Conservation (phyloP, 129 eudicot genomes). For the Cynara cardunculus region DNA sequence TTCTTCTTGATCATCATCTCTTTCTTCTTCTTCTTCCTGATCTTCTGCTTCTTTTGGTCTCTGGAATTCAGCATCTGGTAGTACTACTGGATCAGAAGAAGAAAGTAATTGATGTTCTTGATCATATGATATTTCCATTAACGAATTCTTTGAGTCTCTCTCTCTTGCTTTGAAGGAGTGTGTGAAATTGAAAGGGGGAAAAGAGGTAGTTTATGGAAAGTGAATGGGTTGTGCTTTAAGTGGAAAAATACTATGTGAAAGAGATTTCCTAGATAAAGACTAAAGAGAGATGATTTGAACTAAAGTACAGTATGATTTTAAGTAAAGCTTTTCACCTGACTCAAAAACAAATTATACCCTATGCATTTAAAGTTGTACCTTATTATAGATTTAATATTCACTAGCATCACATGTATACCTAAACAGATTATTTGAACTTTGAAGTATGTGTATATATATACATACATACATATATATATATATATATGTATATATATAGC, state of each 20-base stretch:
- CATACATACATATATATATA: too few species aligned
- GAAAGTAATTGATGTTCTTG: neutral
- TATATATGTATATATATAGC: neutral
- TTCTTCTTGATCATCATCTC: neutral
- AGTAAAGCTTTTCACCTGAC: constrained; percentile 41
- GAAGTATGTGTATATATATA: too few species aligned
- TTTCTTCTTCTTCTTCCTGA: neutral
- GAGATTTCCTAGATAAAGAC: constrained; percentile 25
- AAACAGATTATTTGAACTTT: neutral
- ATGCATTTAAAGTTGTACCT: constrained; percentile 12
- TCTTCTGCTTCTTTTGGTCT: constrained; percentile 3
- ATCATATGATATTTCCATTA: constrained; percentile 22
- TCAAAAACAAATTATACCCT: constrained; percentile 1
- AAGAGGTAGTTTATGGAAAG: constrained; percentile 28
- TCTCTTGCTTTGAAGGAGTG: constrained; percentile 9
- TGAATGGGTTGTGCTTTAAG: constrained; percentile 37
- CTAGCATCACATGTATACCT: neutral
- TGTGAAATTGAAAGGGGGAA: constrained; percentile 30
- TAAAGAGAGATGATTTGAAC: constrained; percentile 24
- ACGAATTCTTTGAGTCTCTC: neutral
- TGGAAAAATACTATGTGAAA: constrained; percentile 39
- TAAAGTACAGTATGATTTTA: constrained; percentile 29
- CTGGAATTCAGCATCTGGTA: constrained; percentile 2
- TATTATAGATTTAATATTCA: neutral
- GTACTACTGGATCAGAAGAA: constrained; percentile 16